Evolutionary conservation across 2,329 filamentous ascomycete genomes (phyloP), one percentile per base, ranked within the genome.

Genomic region (Apiospora malaysiana): DNA sequence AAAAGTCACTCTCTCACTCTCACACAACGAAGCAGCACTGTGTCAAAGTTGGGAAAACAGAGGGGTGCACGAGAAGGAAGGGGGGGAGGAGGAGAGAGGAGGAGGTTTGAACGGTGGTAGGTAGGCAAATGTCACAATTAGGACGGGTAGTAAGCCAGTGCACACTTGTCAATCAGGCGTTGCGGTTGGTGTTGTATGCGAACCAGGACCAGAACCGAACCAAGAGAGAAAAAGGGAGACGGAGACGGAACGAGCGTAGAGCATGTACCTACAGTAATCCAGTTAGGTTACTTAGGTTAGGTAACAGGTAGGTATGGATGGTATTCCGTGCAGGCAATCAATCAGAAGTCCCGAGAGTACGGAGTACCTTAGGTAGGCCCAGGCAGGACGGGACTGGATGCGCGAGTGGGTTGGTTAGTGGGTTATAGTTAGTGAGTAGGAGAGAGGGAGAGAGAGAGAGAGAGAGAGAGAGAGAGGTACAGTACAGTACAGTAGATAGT

Each of bases 161-260:
- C 56, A 63, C 56, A 63, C 56, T 63, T 63, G 32, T 63, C 56
- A 63, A 63, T 63, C 56, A 63, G 56, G 56, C 56, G 56, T 63
- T 63, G 56, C 27, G 9, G 56, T 63, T 63, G 56, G 56, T 63
- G 56, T 63, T 63, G 56, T 63, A 63, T 63, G 56, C 56, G 18
- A 63, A 63, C 56, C 56, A 40, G 40, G 37, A 25, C 16, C 6
- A 32, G 16, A 32, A 3, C 32, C 32, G 12, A 45, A 45, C 42
- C 42, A 45, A 16, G 42, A 45, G 56, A 37, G 25, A 37, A 32
- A 63, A 63, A 63, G 56, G 56, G 56, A 56, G 49, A 32, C 49
- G 32, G 32, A 40, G 56, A n/a, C 32, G 21, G 51, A 32, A 16
- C 6, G 56, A 37, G 56, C n/a, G 56, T 40, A 63, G 32, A 37